Base-by-base conservation (phyloP, 2,329 filamentous ascomycete genomes). In the Zymoseptoria pseudotritici region DNA sequence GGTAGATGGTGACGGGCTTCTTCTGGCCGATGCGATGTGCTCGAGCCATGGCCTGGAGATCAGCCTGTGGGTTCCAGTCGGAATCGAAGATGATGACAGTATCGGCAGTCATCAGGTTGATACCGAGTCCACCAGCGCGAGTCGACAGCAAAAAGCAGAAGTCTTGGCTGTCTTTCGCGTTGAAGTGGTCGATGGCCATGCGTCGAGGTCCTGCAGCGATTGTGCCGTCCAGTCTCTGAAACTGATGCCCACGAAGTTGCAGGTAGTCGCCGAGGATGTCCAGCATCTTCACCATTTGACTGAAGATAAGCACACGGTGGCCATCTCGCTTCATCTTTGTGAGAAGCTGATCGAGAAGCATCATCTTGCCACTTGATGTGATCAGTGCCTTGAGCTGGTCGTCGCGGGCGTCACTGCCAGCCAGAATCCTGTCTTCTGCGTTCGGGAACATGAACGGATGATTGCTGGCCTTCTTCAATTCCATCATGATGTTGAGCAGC, bases 221-320 rank as follows among this genome's bases (percentile, higher is more conserved):
- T 2, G 94, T 99, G 67, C 94, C 94, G 72, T 99, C 94, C 7
- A 99, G 83, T 19, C 94, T 85, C 72, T 99, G 95, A 71, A 94
- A 97, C 61, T 94, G 87, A 75, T 97, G 95, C n/a, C 92, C 91
- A 63, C 94, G 88, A 57, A 94, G 83, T 56, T 91, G 89, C 65
- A 97, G 84, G 72, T 99, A 99, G 70, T 99, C 93, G 53, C 91
- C 90, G 1, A 99, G 82, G 57, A 99, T 94, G 70, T 99, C 92
- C 21, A 99, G 83, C 89, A 99, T 97, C 72, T 91, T 95, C 42
- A 99, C 95, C 94, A 99, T 99, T 73, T 99, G 94, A 73, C 93
- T 97, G 80, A 99, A 99, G 65, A 99, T 97, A 64, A 99, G 79
- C 11, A 99, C 95, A 58, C 94, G 90, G 75, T 99, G 94, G 54